Base-by-base conservation (phyloP, 164 flowering plant species). In the Akebia trifoliata region DNA sequence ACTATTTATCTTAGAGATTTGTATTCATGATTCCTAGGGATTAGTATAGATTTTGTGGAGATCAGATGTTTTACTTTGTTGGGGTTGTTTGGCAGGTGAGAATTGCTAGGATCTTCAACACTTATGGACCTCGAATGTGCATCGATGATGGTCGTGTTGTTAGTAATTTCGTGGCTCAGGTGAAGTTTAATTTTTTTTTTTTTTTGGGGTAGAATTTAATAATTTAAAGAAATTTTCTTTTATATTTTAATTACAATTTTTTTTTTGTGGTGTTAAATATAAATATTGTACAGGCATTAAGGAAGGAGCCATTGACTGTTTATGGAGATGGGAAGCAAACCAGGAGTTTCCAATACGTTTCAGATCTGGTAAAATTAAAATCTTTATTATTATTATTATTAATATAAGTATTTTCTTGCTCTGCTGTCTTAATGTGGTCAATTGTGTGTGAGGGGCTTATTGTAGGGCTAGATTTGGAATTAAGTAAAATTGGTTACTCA, bases 241-340 rank as follows among this genome's bases (percentile, higher is more conserved):
- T 35, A 6, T 12, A 35, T 45, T 21, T n/a, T n/a, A n/a, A 24
- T 24, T 15, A n/a, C 35, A 34, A 25, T 58, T 11, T 36, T 34
- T 22, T 29, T 43, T 29, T n/a, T 21, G 14, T 53, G 6, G 5
- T 15, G 14, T 50, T 39, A 17, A 10, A 26, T 11, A 36, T 18
- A 14, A 6, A 36, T 37, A 36, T 34, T 18, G 2, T 67, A 61
- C 81, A 92, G 98, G 98, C 98, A 15, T 51, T 92, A 63, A 81
- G 98, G 78, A 92, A 89, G 78, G 88, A 87, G 63, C 95, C 98
- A 9, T 22, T 92, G 77, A 92, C 97, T 6, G 97, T 92, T 34
- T 92, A 92, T 64, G 98, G 98, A 20, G 97, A 92, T 68, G 98
- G 98, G 43, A 87, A 89, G 78, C 98, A 92, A 57, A 92, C 98